These are phyloP conservation scores for Crithidia acanthocephali DNA, from an alignment of 208 protist species.

Conservation along the genomic window DNA sequence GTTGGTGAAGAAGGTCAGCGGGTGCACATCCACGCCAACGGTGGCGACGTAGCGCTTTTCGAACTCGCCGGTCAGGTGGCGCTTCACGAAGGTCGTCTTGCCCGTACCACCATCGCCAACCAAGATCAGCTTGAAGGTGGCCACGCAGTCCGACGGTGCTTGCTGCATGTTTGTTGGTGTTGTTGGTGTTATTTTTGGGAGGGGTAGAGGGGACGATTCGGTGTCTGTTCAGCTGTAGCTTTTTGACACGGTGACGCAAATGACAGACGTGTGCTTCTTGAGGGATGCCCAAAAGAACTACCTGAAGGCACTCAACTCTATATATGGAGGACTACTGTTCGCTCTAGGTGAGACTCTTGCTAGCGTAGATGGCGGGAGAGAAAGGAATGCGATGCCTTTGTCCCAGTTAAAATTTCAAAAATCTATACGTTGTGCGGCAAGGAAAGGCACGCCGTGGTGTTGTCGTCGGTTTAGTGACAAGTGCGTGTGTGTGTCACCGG, in stretches of 20 bases:
- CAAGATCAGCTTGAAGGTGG: conserved; percentile 98
- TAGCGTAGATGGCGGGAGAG: not conserved
- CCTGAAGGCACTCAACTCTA: not conserved
- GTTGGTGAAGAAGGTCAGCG: conserved; percentile 99
- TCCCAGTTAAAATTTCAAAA: conserved; percentile 20
- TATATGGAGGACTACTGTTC: not conserved
- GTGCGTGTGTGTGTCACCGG: not conserved
- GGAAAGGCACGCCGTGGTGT: conserved; percentile 22
- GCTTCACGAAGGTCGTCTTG: conserved; percentile 99
- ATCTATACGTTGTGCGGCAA: conserved; percentile 1
- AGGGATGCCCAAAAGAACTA: not conserved
- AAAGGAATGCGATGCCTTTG: conserved; percentile 8
- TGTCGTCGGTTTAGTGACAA: not conserved
- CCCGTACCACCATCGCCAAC: conserved; percentile 99
- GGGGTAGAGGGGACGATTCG: no score
- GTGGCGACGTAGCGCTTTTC: conserved; percentile 99
- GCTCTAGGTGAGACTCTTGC: conserved; percentile 9
- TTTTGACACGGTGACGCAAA: not conserved
- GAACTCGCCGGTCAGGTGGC: conserved; percentile 99
- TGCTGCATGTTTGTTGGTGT: conserved; percentile 34
- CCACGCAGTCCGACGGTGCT: conserved; percentile 61
- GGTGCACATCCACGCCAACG: conserved; percentile 97
- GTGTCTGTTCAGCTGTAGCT: not conserved
- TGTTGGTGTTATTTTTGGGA: no score
- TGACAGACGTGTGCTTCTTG: not conserved